Evolutionary conservation across 768 basidiomycete genomes (phyloP), one percentile per base, ranked within the genome.

Genomic region (Boletus bicolor): DNA sequence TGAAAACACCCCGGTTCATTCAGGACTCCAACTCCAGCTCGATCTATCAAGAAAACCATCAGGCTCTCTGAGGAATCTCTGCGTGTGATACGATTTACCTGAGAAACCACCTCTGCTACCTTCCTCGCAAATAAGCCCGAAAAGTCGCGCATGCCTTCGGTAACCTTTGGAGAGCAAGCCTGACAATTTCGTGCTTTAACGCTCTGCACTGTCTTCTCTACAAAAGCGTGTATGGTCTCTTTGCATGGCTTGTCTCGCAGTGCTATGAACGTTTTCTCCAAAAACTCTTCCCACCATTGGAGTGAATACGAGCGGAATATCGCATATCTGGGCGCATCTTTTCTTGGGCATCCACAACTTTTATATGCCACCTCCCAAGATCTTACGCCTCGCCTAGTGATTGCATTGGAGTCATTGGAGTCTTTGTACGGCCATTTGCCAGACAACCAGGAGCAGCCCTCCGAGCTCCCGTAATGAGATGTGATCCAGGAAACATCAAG

Each of bases 201-300:
- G 1, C 1, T 3, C 17, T 51, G 50, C 4, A 60, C 42, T 1
- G 55, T 53, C 1, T 48, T 39, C 35, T 67, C 53, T 14, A 32
- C 47, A 24, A 1, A 35, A 17, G 28, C 7, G 17, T 34, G 26
- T 3, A 68, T 36, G 1, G 51, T 57, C 28, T 36, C 54, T 11
- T 46, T 54, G 42, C 58, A 69, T 0, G 68, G 59, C 34, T 30
- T 65, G 21, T 65, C 61, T 26, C 47, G 55, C 45, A 70, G 46
- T 11, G 24, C 59, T 5, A 15, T 4, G 26, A 57, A 63, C 0
- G 45, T 53, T 21, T 47, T 43, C 7, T 56, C 51, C 67, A 68
- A 54, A 37, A 62, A 70, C 12, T 54, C 32, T 4, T 56, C 49
- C 68, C 68, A 69, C 68, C 64, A 67, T 5, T 51, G 30, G n/a